Base-by-base conservation (phyloP, 148 eudicot species). In the Rhododendron griersonianum region DNA sequence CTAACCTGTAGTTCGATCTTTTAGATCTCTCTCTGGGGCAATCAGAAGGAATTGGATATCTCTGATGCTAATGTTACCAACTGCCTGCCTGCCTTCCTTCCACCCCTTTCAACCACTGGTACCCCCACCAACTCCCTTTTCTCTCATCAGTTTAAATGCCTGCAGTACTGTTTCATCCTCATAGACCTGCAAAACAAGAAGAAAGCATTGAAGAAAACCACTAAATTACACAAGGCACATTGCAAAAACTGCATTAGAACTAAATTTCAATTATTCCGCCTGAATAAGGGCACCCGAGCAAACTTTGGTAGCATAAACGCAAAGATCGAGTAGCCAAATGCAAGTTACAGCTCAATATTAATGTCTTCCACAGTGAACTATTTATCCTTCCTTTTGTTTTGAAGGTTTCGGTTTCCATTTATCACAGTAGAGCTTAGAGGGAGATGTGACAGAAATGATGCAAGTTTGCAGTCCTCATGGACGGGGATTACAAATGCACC, bases 131-230 rank as follows among this genome's bases (percentile, higher is more conserved):
- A 96, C 90, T 30, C 95, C 94, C 87, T 92, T 93, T 80, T 88
- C 88, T 87, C 96, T 93, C 99, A 96, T 96, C 85, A 94, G 90
- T 87, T 92, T 94, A 83, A 95, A 96, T 30, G 99, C 99, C 85
- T 95, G 96, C 79, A 96, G 92, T 61, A 95, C 99, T 18, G 98
- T 96, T 74, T 96, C 98, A 85, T 96, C 95, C 86, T 94, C 98
- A 41, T 87, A 90, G 41, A 96, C 98, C 99, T 96, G 86, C 45
- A 79, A 44, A 53, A 57, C 37, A 61, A 25, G 63, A 61, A 51
- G 33, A 57, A 71, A 76, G 3, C 53, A 33, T 28, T 55, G 16
- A 57, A 25, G 81, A 11, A 57, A 33, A 33, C 35, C 35, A 33
- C 35, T 33, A 33, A 33, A 33, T 33, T 33, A 1, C 0, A 30